Evolutionary conservation across 2,329 filamentous ascomycete genomes (phyloP).

Genomic region (Aschersonia sp.): DNA sequence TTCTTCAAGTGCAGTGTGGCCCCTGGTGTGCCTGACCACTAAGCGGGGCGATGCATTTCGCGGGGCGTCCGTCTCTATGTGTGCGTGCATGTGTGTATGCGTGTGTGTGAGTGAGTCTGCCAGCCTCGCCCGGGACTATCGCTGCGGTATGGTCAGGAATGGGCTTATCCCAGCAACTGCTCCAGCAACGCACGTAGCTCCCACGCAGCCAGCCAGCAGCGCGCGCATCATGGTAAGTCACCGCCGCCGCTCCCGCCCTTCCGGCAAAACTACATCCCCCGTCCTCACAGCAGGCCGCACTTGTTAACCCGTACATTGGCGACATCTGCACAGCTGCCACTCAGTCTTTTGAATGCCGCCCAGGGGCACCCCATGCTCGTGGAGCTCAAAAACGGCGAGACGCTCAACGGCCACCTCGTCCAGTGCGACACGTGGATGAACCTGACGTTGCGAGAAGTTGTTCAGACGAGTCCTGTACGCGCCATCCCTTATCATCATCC

Average conservation of each 20-base stretch:
- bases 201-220: background rate
- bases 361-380: conserved; percentile 97
- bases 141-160: too few relatives aligned
- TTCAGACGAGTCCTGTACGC: conserved; percentile 74
- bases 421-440: conserved; percentile 99
- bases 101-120: too few relatives aligned
- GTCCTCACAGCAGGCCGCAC: background rate
- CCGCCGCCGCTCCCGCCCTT: too few relatives aligned
- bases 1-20: background rate
- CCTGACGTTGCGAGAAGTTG: conserved; percentile 88
- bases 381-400: conserved; percentile 95
- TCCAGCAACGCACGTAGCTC: background rate
- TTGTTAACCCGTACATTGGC: too few relatives aligned
- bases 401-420: conserved; percentile 88
- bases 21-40: background rate
- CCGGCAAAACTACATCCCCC: too few relatives aligned
- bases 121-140: too few relatives aligned
- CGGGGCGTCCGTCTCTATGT: conserved; percentile 6
- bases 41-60: conserved; percentile 15
- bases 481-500: too few relatives aligned
- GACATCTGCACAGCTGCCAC: conserved; percentile 36
- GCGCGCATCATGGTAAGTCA: too few relatives aligned
- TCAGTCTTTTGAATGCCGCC: conserved; percentile 82
- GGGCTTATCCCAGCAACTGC: too few relatives aligned
- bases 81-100: too few relatives aligned